These are phyloP conservation scores for Acidiella bohemica DNA, from an alignment of 495 filamentous ascomycete species.

Conservation along the genomic window DNA sequence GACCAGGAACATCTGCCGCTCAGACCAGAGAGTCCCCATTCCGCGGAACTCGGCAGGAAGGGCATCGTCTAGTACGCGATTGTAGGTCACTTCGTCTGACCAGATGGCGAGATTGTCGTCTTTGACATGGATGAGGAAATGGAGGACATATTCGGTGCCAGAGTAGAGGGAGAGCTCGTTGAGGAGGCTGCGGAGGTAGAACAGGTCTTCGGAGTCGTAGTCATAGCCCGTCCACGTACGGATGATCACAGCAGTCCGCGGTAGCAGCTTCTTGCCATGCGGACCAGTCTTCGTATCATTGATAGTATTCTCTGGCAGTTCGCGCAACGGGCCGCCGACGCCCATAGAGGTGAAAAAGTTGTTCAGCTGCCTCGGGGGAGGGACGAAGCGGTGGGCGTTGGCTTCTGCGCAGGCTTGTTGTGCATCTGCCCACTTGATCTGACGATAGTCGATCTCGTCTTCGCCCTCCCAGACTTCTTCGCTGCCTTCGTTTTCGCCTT, in stretches of 20 bases:
- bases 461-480: constrained; percentile 57
- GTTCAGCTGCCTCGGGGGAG: constrained; percentile 30
- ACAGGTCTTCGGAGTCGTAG: constrained; percentile 32
- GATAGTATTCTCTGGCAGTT: constrained; percentile 1
- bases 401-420: constrained; percentile 55
- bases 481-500: constrained; percentile 63
- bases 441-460: constrained; percentile 54
- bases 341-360: constrained; percentile 37
- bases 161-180: constrained; percentile 49
- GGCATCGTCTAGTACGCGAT: constrained; percentile 50
- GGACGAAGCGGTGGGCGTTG: constrained; percentile 58
- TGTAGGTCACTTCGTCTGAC: constrained; percentile 48
- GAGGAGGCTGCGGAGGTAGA: constrained; percentile 41
- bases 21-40: constrained; percentile 81
- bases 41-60: constrained; percentile 79
- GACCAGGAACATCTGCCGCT: constrained; percentile 75
- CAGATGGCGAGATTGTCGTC: constrained; percentile 51
- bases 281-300: not conserved
- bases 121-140: constrained; percentile 56
- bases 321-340: constrained; percentile 23
- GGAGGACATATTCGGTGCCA: constrained; percentile 49
- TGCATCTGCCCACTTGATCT: constrained; percentile 59
- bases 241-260: constrained; percentile 47
- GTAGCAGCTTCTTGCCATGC: constrained; percentile 28
- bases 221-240: constrained; percentile 50